These are phyloP conservation scores for Penicillium frequentans DNA, from an alignment of 2,329 filamentous ascomycete genomes.

Conservation along the genomic window DNA sequence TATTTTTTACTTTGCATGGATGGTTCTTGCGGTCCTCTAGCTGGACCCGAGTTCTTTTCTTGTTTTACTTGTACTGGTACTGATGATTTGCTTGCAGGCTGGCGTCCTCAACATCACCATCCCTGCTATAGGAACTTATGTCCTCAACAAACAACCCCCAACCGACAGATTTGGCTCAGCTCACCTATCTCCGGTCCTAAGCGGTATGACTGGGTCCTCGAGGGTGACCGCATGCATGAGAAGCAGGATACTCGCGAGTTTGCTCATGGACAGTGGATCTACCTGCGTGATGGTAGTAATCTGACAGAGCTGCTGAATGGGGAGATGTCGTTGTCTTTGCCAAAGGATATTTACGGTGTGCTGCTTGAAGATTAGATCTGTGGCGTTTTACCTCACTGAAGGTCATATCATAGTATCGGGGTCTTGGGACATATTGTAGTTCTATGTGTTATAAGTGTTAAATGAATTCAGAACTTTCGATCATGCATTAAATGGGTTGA, in stretches of 20 bases:
- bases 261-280: constrained; percentile 74
- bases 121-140: constrained; percentile 73
- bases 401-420: not conserved
- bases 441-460: constrained; percentile 2
- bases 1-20: not conserved
- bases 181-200: constrained; percentile 90
- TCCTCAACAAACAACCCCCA: constrained; percentile 99
- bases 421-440: constrained; percentile 2
- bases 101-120: constrained; percentile 80
- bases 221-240: constrained; percentile 68
- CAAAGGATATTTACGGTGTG: constrained; percentile 37
- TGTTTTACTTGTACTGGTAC: not conserved
- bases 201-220: constrained; percentile 84
- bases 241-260: constrained; percentile 68
- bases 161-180: constrained; percentile 96
- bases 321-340: constrained; percentile 71
- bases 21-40: not conserved
- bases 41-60: not conserved
- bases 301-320: constrained; percentile 70
- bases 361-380: constrained; percentile 18
- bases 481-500: not conserved
- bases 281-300: constrained; percentile 76
- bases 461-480: not conserved
- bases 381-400: not conserved
- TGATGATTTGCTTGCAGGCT: constrained; percentile 54